Evolutionary conservation across 768 basidiomycete genomes (phyloP).

Genomic region (Mycena sanguinolenta): DNA sequence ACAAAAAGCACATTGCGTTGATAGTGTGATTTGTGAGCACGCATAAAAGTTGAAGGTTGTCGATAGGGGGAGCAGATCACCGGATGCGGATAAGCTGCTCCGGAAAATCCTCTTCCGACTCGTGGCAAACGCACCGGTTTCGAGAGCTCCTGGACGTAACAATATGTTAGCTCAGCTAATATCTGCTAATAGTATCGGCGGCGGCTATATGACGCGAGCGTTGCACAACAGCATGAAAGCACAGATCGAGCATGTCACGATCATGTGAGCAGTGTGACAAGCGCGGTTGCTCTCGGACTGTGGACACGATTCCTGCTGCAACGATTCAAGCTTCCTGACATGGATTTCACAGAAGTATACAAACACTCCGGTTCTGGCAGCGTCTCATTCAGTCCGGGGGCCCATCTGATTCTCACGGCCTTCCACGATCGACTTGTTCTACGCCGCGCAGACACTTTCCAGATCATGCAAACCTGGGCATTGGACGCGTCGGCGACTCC

Average conservation of each 20-base stretch:
- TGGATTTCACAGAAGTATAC: slow-evolving; percentile 93
- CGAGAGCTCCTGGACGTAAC: too few species aligned
- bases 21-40: not conserved
- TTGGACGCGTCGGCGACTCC: slow-evolving; percentile 68
- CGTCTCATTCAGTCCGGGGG: slow-evolving; percentile 87
- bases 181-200: too few species aligned
- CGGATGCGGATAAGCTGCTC: too few species aligned
- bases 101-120: too few species aligned
- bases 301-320: not conserved
- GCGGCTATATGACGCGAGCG: too few species aligned
- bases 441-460: slow-evolving; percentile 86
- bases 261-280: not conserved
- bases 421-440: slow-evolving; percentile 85
- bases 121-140: too few species aligned
- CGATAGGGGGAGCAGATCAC: too few species aligned
- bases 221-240: too few species aligned
- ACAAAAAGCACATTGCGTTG: not conserved
- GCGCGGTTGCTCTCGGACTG: not conserved
- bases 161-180: too few species aligned
- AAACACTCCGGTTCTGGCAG: slow-evolving; percentile 73
- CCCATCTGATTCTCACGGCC: slow-evolving; percentile 88
- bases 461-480: slow-evolving; percentile 86
- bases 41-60: not conserved
- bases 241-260: too few species aligned
- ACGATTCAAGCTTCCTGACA: slow-evolving; percentile 40